phyloP scores from a whole-genome alignment of 1,284 basidiomycete genomes.

The Trichosporon sp. region DNA sequence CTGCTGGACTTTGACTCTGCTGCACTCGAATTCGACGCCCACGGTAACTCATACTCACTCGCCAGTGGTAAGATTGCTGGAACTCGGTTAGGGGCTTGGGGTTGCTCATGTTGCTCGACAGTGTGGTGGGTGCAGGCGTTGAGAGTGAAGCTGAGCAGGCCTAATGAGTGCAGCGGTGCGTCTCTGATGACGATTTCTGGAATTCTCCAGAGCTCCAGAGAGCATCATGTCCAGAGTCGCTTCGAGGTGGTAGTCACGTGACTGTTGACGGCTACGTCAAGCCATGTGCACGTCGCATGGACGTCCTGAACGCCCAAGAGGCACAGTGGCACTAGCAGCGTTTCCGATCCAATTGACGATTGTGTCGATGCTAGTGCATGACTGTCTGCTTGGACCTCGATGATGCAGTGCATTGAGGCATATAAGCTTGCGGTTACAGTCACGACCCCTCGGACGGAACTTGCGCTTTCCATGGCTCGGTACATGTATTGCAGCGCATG shows the following conservation, averaged over 20 bases:
- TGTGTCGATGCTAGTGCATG: too few relatives aligned
- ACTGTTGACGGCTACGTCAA: not conserved
- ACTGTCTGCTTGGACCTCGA: too few relatives aligned
- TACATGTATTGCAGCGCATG: not conserved
- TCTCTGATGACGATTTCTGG: not conserved
- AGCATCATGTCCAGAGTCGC: not conserved
- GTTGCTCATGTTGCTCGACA: conserved; percentile 9
- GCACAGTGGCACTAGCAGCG: not conserved
- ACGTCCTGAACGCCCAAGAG: not conserved
- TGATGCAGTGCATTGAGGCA: too few relatives aligned
- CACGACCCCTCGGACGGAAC: not conserved
- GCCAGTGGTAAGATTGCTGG: conserved; percentile 47
- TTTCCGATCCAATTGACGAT: not conserved
- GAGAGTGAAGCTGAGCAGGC: not conserved
- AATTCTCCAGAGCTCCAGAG: conserved; percentile 1
- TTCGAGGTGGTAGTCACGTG: not conserved
- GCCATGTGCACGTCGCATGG: not conserved
- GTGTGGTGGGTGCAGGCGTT: not conserved
- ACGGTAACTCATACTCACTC: conserved; percentile 27
- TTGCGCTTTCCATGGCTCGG: not conserved
- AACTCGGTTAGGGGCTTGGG: conserved; percentile 40
- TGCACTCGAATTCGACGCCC: not conserved
- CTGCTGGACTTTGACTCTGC: not conserved
- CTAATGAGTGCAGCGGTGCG: not conserved
- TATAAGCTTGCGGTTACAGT: too few relatives aligned